phyloP scores from a whole-genome alignment of 441 rosid species.

The Cnidoscolus chayamansa region DNA sequence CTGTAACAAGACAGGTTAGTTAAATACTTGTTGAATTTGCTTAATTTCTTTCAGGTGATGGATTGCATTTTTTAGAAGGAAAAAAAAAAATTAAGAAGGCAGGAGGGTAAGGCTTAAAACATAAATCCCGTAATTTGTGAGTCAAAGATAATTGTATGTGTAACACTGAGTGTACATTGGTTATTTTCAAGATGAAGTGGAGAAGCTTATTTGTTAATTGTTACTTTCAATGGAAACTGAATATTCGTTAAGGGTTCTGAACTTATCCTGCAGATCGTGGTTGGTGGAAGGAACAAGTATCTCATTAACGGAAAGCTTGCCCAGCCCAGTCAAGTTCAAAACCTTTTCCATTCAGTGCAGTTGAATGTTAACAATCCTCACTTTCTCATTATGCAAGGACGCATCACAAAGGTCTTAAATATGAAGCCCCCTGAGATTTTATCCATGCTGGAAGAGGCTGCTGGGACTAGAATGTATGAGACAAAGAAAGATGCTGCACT shows the following conservation, averaged over 20 bases:
- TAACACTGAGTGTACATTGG: neutral
- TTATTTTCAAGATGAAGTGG: too few relatives aligned
- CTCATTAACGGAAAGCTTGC: constrained; percentile 93
- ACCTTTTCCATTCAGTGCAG: constrained; percentile 96
- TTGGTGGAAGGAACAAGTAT: constrained; percentile 96
- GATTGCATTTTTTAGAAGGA: neutral
- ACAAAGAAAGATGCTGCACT: constrained; percentile 88
- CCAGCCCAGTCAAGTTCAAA: constrained; percentile 97
- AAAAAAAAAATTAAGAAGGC: too few relatives aligned
- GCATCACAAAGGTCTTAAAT: constrained; percentile 90
- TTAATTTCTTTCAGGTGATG: neutral
- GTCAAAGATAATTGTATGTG: neutral
- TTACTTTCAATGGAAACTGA: neutral
- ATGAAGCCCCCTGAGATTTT: constrained; percentile 98
- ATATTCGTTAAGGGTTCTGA: neutral
- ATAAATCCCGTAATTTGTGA: neutral
- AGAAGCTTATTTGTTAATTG: too few relatives aligned
- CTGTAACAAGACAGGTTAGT: constrained; percentile 85
- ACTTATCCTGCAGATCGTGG: constrained; percentile 68
- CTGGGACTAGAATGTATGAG: constrained; percentile 99
- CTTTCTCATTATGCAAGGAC: constrained; percentile 99
- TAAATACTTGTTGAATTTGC: neutral
- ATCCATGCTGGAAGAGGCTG: constrained; percentile 99
- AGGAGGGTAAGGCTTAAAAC: neutral
- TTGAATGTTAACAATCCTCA: constrained; percentile 97